Evolutionary conservation across 495 filamentous ascomycete species (phyloP), one percentile per base, ranked within the genome.

Genomic region (Aspergillus mulundensis): DNA sequence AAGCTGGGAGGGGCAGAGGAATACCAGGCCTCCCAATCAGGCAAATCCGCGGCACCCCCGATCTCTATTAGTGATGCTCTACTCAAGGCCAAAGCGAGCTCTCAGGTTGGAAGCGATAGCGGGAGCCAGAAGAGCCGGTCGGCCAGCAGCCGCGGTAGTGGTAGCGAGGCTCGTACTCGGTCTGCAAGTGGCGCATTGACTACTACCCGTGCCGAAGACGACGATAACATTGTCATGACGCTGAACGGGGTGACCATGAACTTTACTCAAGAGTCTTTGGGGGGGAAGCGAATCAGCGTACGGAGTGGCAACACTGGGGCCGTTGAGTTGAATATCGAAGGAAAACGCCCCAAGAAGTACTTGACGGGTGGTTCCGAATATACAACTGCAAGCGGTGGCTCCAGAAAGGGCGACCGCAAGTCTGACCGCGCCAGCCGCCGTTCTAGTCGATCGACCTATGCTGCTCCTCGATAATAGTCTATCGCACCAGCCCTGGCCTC

Each of bases 41-140:
- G 64, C 39, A 67, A 71, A 24, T 44, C 62, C 3, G 48, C 54
- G 7, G 54, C 63, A 21, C 48, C 50, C 7, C 53, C 65, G 23
- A 39, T 73, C 15, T 68, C 73, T 18, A 56, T 71, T n/a, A 75
- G 70, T 1, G 49, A 60, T 7, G 76, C 76, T 54, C 61, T 70
- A 12, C 50, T 75, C 34, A 60, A 70, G 21, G 65, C 66, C 38
- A 75, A 74, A 48, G 49, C 61, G 8, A 56, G 59, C 14, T 58
- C 60, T 12, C 63, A 69, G 19, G 49, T 64, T 1, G 70, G 63
- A 16, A 77, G 74, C 50, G 76, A 78, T 46, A 73, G 68, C 25
- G 73, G 70, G 23, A 78, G 76, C 53, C 74, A 74, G 48, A 75
- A 77, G 49, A 77, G 68, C 57, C 70, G 70, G 21, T 76, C 74